phyloP scores from a whole-genome alignment of 139 green algal genomes.

The Micromonas commoda region DNA sequence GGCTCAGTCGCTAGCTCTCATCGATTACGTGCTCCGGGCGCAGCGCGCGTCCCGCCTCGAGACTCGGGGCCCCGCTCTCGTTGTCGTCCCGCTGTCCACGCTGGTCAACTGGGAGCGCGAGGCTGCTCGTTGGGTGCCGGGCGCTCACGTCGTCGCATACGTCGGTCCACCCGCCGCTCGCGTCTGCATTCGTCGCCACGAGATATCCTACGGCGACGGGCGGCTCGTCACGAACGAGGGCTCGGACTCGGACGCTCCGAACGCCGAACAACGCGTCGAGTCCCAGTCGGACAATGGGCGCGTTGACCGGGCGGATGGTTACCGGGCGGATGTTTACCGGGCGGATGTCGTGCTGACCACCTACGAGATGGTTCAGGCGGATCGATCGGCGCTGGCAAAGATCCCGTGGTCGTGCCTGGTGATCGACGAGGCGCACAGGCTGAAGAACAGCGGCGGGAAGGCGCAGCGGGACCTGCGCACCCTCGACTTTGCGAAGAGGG shows the following conservation, averaged over 20 bases:
- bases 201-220: slow-evolving; percentile 41
- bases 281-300: neutral
- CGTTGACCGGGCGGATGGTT: too few relatives aligned
- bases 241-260: neutral
- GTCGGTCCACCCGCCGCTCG: slow-evolving; percentile 67
- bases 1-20: slow-evolving; percentile 42
- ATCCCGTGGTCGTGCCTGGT: slow-evolving; percentile 79
- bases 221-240: too few relatives aligned
- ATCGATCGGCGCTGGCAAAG: slow-evolving; percentile 45
- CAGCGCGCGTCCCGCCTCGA: neutral
- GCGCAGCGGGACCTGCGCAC: slow-evolving; percentile 58
- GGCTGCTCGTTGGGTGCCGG: slow-evolving; percentile 71
- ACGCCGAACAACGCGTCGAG: neutral
- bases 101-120: slow-evolving; percentile 87
- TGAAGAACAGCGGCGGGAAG: slow-evolving; percentile 82
- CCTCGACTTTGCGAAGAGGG: slow-evolving; percentile 62
- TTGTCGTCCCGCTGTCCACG: slow-evolving; percentile 82
- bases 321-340: neutral
- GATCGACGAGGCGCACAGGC: slow-evolving; percentile 68
- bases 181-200: slow-evolving; percentile 55
- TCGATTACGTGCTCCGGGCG: neutral
- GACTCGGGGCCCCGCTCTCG: slow-evolving; percentile 66
- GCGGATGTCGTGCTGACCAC: slow-evolving; percentile 80
- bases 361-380: slow-evolving; percentile 86
- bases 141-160: slow-evolving; percentile 69